Evolutionary conservation across 441 rosid genomes (phyloP).

Genomic region (Gossypium trilobum): DNA sequence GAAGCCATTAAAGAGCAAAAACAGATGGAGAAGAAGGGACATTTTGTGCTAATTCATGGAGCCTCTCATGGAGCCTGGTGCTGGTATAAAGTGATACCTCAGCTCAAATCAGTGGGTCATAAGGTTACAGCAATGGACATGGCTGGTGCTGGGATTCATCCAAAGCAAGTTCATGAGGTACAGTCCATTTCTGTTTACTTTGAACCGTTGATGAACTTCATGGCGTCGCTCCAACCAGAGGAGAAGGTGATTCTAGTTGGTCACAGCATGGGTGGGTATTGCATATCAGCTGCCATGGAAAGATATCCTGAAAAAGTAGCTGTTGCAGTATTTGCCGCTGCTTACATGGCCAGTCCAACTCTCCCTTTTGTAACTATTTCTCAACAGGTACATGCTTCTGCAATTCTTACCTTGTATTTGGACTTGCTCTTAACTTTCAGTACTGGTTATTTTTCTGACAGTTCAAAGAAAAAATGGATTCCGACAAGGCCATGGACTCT

Average conservation of each 20-base stretch:
- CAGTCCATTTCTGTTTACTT: slow-evolving; percentile 18
- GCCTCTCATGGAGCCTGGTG: slow-evolving; percentile 68
- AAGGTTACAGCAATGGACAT: slow-evolving; percentile 39
- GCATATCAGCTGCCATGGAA: slow-evolving; percentile 36
- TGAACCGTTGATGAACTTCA: slow-evolving; percentile 33
- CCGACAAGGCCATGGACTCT: not conserved
- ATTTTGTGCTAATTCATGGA: slow-evolving; percentile 52
- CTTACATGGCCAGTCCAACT: slow-evolving; percentile 28
- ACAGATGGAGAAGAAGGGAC: slow-evolving; percentile 25
- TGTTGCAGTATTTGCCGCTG: slow-evolving; percentile 25
- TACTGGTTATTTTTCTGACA: not conserved
- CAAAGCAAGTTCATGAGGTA: slow-evolving; percentile 28
- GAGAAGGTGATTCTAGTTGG: slow-evolving; percentile 51
- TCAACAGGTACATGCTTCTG: slow-evolving; percentile 21
- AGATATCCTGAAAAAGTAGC: slow-evolving; percentile 30
- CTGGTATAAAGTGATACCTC: slow-evolving; percentile 52
- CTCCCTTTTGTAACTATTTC: not conserved
- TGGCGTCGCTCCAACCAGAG: slow-evolving; percentile 32
- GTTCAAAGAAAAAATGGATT: not conserved
- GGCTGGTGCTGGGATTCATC: slow-evolving; percentile 37
- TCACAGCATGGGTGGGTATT: slow-evolving; percentile 47
- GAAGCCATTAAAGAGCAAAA: not conserved
- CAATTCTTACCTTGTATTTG: not conserved
- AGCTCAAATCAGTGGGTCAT: slow-evolving; percentile 33
- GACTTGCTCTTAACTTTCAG: not conserved